Conservation (phyloP, 176 grass and related monocot species). For the Aegilops umbellulata region DNA sequence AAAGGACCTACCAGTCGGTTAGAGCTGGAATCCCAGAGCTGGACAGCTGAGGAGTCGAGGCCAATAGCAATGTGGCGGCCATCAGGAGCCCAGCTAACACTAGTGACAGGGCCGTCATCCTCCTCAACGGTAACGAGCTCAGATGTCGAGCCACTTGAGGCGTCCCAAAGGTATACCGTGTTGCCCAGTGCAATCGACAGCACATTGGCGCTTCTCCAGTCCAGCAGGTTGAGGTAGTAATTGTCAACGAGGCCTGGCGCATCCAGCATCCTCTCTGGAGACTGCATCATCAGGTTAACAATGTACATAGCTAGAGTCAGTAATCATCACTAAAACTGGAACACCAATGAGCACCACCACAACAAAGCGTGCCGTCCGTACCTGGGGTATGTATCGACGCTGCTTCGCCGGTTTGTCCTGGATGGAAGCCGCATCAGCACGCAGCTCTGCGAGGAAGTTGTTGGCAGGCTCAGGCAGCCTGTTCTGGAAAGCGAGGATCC, state of each 20-base stretch:
- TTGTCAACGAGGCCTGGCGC: neutral
- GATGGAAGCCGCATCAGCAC: neutral
- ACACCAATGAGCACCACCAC: neutral
- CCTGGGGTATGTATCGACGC: neutral
- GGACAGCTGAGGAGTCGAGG: neutral
- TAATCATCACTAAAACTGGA: neutral
- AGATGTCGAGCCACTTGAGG: neutral
- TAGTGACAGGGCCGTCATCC: neutral
- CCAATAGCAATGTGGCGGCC: neutral
- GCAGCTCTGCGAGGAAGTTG: neutral
- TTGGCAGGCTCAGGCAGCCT: neutral
- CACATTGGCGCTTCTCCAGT: neutral
- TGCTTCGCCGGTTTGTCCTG: neutral
- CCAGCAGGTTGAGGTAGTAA: neutral
- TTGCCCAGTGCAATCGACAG: neutral
- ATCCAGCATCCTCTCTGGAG: neutral
- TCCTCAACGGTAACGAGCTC: neutral
- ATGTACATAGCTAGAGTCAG: neutral
- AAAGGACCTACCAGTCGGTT: neutral
- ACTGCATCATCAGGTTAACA: neutral
- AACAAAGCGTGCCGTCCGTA: neutral
- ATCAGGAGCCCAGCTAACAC: constrained; percentile 1
- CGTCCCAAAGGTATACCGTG: neutral
- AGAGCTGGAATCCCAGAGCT: neutral
- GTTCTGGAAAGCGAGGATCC: neutral